These are phyloP conservation scores for Grosmannia serpens DNA, from an alignment of 2,329 filamentous ascomycete genomes.

Conservation along the genomic window DNA sequence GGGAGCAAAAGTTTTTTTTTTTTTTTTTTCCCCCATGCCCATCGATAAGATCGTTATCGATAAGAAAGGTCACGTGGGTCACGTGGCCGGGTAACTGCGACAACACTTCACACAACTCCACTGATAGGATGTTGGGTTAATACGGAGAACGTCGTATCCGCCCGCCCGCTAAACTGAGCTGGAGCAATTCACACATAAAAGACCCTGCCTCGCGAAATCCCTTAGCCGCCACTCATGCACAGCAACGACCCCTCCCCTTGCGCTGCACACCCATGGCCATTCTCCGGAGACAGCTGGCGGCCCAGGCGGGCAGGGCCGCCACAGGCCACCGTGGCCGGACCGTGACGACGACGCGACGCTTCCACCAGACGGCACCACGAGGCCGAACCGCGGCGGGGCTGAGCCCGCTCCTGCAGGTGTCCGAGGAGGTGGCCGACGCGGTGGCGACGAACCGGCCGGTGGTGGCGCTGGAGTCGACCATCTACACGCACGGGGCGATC, in stretches of 20 bases:
- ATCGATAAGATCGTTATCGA: neutral
- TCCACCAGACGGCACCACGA: neutral
- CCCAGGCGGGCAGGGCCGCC: neutral
- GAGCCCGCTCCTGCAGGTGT: conserved; percentile 49
- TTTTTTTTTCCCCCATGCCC: neutral
- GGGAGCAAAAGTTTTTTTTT: neutral
- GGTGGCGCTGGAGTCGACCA: conserved; percentile 88
- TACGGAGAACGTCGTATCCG: too few relatives aligned
- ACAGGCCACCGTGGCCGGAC: neutral
- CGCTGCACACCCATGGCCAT: neutral
- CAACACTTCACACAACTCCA: too few relatives aligned
- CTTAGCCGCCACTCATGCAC: too few relatives aligned
- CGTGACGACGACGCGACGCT: neutral
- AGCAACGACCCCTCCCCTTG: too few relatives aligned
- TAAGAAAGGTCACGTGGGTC: too few relatives aligned
- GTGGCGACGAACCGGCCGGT: conserved; percentile 65
- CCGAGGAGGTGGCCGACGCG: conserved; percentile 73
- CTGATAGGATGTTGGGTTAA: too few relatives aligned
- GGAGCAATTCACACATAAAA: too few relatives aligned
- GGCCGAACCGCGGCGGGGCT: neutral
- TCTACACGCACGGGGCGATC: conserved; percentile 88
- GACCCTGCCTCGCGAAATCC: too few relatives aligned
- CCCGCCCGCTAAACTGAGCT: too few relatives aligned
- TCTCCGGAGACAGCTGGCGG: neutral
- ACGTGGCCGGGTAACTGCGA: too few relatives aligned